phyloP scores from a whole-genome alignment of 345 rosid genomes.

The Citrus glauca region DNA sequence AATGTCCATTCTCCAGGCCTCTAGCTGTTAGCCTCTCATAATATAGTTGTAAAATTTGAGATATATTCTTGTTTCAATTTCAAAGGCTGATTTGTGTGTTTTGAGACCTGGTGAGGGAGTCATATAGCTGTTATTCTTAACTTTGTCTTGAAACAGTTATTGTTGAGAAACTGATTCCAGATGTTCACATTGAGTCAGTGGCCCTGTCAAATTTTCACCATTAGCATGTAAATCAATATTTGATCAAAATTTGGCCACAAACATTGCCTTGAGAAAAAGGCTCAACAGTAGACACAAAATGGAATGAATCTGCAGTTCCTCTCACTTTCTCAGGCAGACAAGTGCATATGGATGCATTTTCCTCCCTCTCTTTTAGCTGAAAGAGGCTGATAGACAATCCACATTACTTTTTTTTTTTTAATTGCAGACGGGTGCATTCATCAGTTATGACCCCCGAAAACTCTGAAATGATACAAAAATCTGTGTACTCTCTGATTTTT shows the following conservation, averaged over 20 bases:
- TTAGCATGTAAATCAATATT: background rate
- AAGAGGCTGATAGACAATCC: background rate
- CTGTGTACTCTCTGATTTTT: conserved; percentile 76
- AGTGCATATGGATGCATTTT: background rate
- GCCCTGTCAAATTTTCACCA: no score
- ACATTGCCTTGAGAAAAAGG: background rate
- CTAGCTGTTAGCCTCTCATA: no score
- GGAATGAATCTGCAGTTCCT: background rate
- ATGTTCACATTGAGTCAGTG: no score
- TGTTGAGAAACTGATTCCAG: no score
- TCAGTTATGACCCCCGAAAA: conserved; percentile 93
- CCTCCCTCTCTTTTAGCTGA: background rate
- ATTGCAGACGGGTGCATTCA: conserved; percentile 62
- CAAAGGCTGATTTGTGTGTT: no score
- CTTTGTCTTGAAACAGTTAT: no score
- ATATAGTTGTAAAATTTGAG: no score
- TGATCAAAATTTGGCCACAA: background rate
- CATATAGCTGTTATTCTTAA: no score
- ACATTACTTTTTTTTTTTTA: background rate
- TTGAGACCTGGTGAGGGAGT: no score
- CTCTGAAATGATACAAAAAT: conserved; percentile 78
- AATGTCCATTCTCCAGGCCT: no score
- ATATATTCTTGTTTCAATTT: no score
- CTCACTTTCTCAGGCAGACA: background rate
- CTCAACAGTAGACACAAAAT: background rate